Evolutionary conservation across 345 rosid species (phyloP).

Genomic region (Firmiana major): DNA sequence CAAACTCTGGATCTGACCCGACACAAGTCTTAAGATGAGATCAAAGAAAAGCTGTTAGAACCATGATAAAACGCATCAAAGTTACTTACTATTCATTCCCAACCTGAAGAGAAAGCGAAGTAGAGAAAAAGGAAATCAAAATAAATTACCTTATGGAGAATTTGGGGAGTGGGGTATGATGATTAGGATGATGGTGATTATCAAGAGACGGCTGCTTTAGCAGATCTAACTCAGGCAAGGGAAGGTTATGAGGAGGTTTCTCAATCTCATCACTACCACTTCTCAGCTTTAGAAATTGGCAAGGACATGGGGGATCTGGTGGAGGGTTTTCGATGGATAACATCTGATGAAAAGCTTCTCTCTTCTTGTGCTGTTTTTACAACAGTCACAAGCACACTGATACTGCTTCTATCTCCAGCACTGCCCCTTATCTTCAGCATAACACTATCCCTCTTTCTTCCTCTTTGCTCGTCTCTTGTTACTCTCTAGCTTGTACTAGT

Average conservation of each 20-base stretch:
- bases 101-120: conserved; percentile 5
- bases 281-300: conserved; percentile 31
- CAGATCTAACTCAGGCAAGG: conserved; percentile 48
- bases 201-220: conserved; percentile 25
- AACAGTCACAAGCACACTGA: conserved; percentile 62
- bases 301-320: conserved; percentile 65
- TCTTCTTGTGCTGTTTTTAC: conserved; percentile 55
- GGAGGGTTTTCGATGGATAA: conserved; percentile 71
- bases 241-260: conserved; percentile 39
- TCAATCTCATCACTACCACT: conserved; percentile 32
- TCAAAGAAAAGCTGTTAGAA: conserved; percentile 20
- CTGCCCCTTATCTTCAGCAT: conserved; percentile 63
- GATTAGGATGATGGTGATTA: conserved; percentile 12
- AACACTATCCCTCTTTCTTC: conserved; percentile 22
- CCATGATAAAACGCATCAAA: conserved; percentile 16
- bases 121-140: not conserved
- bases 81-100: conserved; percentile 22
- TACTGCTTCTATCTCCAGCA: conserved; percentile 29
- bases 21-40: conserved; percentile 27
- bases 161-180: conserved; percentile 34
- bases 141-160: conserved; percentile 80
- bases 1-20: conserved; percentile 53
- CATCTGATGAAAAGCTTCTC: conserved; percentile 76
- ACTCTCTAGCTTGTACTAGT: conserved; percentile 11
- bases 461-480: not conserved